A percentile compares a stretch with the other conserved stretches of the same genome.
Conservation (phyloP, 768 basidiomycete genomes). For the Saitozyma podzolica region DNA sequence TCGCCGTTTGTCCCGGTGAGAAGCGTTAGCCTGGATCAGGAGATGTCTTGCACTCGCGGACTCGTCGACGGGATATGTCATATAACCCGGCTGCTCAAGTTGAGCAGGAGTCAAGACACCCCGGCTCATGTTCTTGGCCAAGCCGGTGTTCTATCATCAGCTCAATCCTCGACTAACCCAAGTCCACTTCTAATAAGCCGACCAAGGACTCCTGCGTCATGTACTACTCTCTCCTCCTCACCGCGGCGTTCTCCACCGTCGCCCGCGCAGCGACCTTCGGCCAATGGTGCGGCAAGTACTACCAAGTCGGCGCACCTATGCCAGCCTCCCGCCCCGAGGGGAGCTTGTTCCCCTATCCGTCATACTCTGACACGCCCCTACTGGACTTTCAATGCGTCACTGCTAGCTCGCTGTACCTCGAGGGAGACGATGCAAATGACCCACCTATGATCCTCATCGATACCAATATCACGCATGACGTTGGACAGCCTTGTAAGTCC, state of each 20-base stretch:
- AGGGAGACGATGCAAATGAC: constrained; percentile 16
- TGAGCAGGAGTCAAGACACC: too few relatives aligned
- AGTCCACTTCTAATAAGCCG: too few relatives aligned
- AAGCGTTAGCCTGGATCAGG: too few relatives aligned
- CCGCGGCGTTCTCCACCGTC: background rate
- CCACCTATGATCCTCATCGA: constrained; percentile 23
- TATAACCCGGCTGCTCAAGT: too few relatives aligned
- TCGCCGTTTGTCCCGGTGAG: too few relatives aligned
- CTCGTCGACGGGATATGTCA: too few relatives aligned
- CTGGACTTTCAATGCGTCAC: constrained; percentile 26
- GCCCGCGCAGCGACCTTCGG: background rate
- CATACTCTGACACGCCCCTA: constrained; percentile 1
- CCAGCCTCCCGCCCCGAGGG: constrained; percentile 13
- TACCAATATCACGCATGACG: constrained; percentile 16
- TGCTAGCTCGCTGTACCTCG: constrained; percentile 22
- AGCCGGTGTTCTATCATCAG: too few relatives aligned
- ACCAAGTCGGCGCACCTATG: constrained; percentile 22
- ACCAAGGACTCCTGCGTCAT: too few relatives aligned
- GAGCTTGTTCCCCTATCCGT: constrained; percentile 13
- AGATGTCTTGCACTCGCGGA: too few relatives aligned
- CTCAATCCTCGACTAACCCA: too few relatives aligned
- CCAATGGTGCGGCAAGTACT: constrained; percentile 34
- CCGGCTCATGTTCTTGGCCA: too few relatives aligned
- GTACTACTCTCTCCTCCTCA: too few relatives aligned
- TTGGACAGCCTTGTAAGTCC: constrained; percentile 21